These are phyloP conservation scores for Thielaviopsis musarum DNA, from an alignment of 2,329 filamentous ascomycete species.

Conservation along the genomic window DNA sequence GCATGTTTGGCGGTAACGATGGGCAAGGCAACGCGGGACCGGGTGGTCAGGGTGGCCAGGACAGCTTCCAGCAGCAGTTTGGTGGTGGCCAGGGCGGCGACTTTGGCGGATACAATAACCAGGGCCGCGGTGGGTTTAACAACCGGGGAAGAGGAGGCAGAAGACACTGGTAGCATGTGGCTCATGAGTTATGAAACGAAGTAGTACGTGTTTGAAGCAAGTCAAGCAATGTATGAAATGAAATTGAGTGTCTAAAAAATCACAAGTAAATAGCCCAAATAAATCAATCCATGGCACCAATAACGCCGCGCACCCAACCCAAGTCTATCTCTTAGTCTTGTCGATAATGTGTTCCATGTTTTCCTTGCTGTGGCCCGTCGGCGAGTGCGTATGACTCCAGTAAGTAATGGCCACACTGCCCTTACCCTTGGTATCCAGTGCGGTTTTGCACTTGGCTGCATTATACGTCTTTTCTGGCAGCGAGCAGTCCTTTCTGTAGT, in stretches of 20 bases:
- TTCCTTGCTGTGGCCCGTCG: conserved; percentile 6
- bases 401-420: conserved; percentile 17
- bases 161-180: conserved; percentile 9
- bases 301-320: not conserved
- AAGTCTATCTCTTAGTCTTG: not conserved
- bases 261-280: not conserved
- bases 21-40: conserved; percentile 13
- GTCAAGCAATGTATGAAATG: not conserved
- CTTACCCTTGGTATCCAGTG: conserved; percentile 13
- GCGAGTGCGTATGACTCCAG: conserved; percentile 17
- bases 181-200: not conserved
- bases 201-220: not conserved
- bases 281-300: not conserved
- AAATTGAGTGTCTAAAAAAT: not conserved
- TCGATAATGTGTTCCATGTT: conserved; percentile 1
- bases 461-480: conserved; percentile 13
- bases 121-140: conserved; percentile 8
- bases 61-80: conserved; percentile 13
- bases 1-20: conserved; percentile 33
- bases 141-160: conserved; percentile 9
- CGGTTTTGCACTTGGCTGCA: conserved; percentile 14
- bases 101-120: conserved; percentile 7
- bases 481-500: conserved; percentile 13
- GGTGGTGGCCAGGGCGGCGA: conserved; percentile 6
- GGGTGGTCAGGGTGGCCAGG: conserved; percentile 17